Percentiles rank a stretch among this genome's conserved stretches.
These are phyloP conservation scores for Davidsoniella australis DNA, from an alignment of 2,329 filamentous ascomycete species.

Conservation along the genomic window DNA sequence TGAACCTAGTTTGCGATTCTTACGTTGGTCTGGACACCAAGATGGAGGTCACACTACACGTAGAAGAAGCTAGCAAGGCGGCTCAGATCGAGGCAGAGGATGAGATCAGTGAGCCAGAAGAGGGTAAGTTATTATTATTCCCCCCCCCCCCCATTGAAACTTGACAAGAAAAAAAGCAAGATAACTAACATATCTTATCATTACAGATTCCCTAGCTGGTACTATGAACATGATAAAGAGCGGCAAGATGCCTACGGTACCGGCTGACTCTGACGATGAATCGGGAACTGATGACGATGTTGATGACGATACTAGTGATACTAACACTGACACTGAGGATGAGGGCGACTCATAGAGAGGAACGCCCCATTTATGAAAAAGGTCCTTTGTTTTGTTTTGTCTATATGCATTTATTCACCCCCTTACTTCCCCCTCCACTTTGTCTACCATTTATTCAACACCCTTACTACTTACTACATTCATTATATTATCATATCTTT, in stretches of 20 bases:
- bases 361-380: background rate
- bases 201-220: constrained; percentile 69
- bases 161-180: background rate
- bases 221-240: constrained; percentile 81
- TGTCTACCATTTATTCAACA: background rate
- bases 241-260: constrained; percentile 29
- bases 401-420: constrained; percentile 12
- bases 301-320: constrained; percentile 47
- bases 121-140: constrained; percentile 54
- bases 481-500: too few species aligned
- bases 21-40: constrained; percentile 90
- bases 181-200: constrained; percentile 14
- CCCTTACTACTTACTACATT: background rate
- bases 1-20: constrained; percentile 86
- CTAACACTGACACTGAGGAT: constrained; percentile 51
- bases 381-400: constrained; percentile 14
- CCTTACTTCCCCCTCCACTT: constrained; percentile 2
- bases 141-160: background rate
- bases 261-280: constrained; percentile 56
- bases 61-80: constrained; percentile 79
- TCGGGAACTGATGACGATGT: constrained; percentile 63
- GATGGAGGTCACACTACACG: constrained; percentile 73
- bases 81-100: constrained; percentile 68
- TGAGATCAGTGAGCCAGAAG: constrained; percentile 94
- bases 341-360: constrained; percentile 20